Base-by-base conservation (phyloP, 192 early-diverging fungal species). In the Obelidium mucronatum region DNA sequence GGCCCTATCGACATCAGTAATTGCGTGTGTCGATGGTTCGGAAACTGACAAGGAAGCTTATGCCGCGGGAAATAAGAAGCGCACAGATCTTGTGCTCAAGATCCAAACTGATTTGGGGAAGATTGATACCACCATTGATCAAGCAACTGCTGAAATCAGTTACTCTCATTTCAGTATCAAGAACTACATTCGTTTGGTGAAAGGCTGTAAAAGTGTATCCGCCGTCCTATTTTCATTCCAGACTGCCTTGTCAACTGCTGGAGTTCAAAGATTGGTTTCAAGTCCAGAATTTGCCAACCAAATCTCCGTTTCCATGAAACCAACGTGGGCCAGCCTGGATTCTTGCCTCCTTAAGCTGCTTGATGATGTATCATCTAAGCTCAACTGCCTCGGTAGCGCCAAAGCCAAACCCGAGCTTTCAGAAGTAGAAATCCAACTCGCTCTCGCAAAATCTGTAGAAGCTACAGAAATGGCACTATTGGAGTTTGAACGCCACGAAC, bases 151-250 rank as follows among this genome's bases (percentile, higher is more conserved):
- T 5, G 77, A 78, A 66, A 40, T 78, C 34, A 34, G 24, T 33
- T 73, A 73, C 51, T 73, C 77, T 8, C 67, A 65, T 51, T 65
- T 66, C 26, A 40, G 40, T 28, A 70, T 78, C 68, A 73, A 44
- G 36, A 61, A 78, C 53, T 73, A 68, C 52, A 56, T n/a, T 3
- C 55, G 51, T 2, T 5, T 73, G 5, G n/a, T 68, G 31, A 60
- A 52, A 6, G 26, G 26, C 19, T 36, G 6, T n/a, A 66, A 71
- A 40, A 22, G 68, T 33, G 39, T 78, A 13, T 22, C 60, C 24
- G 31, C 68, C 40, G 48, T 63, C 11, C 44, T 78, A 53, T 61
- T 72, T 54, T 62, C 69, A 33, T 13, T 78, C 28, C 34, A 78
- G 31, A 73, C 69, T 4, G 51, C 34, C 13, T 42, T 78, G n/a